Evolutionary conservation across 2,329 filamentous ascomycete genomes (phyloP).

Genomic region (Delphinella strobiligena): DNA sequence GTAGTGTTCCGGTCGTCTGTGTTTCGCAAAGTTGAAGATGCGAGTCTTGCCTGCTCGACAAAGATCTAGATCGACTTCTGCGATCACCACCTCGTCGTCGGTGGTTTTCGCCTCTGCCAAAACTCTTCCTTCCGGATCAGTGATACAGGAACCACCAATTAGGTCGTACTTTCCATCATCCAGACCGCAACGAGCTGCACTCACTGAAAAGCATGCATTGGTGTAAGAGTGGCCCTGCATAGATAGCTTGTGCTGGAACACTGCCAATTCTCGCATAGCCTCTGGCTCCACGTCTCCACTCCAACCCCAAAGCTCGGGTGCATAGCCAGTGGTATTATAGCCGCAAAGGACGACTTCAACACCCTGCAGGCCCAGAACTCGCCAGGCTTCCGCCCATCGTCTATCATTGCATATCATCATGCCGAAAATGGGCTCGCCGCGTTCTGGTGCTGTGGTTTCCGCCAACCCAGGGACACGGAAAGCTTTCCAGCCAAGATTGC

Average conservation of each 20-base stretch:
- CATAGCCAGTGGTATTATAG: constrained; percentile 40
- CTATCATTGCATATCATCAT: constrained; percentile 46
- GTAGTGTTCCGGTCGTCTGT: constrained; percentile 31
- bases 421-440: constrained; percentile 36
- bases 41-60: constrained; percentile 33
- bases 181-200: constrained; percentile 36
- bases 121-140: constrained; percentile 34
- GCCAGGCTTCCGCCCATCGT: constrained; percentile 42
- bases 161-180: constrained; percentile 37
- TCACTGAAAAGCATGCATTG: constrained; percentile 38
- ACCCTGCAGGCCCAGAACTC: constrained; percentile 38
- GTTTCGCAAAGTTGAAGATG: constrained; percentile 31
- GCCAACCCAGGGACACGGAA: constrained; percentile 37
- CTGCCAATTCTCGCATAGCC: constrained; percentile 33
- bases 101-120: constrained; percentile 35
- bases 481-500: constrained; percentile 39
- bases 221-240: constrained; percentile 41
- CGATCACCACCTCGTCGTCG: constrained; percentile 37
- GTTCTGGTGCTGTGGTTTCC: constrained; percentile 10
- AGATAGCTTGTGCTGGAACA: constrained; percentile 39
- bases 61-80: constrained; percentile 34
- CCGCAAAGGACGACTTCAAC: constrained; percentile 37
- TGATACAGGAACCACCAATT: constrained; percentile 36
- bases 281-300: constrained; percentile 26
- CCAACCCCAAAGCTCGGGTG: constrained; percentile 31